These are phyloP conservation scores for Drechslerella coelobrocha DNA, from an alignment of 2,329 filamentous ascomycete genomes.

Conservation along the genomic window DNA sequence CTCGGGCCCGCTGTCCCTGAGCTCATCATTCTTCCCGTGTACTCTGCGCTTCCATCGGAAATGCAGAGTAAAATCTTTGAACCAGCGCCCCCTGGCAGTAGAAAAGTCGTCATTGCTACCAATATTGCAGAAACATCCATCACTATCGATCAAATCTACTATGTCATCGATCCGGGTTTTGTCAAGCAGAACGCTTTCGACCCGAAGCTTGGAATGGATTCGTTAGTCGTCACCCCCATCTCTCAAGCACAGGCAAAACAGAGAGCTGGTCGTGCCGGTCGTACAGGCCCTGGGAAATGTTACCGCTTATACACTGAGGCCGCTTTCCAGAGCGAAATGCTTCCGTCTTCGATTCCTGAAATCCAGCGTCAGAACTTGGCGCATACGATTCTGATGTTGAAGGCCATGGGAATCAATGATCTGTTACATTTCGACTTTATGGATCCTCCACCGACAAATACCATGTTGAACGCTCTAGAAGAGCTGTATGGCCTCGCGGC, in stretches of 20 bases:
- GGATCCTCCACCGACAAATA: conserved; percentile 96
- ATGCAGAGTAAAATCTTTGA: conserved; percentile 96
- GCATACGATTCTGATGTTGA: conserved; percentile 93
- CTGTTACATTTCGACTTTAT: conserved; percentile 98
- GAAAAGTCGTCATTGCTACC: conserved; percentile 96
- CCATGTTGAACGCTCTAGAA: conserved; percentile 94
- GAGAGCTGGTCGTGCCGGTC: conserved; percentile 85
- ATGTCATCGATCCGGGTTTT: conserved; percentile 95
- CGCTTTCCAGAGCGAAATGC: conserved; percentile 94
- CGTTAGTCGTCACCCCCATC: conserved; percentile 91
- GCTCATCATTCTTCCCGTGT: conserved; percentile 91
- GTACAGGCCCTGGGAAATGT: conserved; percentile 94
- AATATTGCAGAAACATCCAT: conserved; percentile 99
- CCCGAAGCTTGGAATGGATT: conserved; percentile 96
- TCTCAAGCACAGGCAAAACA: conserved; percentile 97
- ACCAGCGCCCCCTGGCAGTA: conserved; percentile 79
- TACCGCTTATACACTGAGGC: conserved; percentile 95
- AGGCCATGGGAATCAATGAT: conserved; percentile 99
- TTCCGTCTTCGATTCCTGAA: conserved; percentile 93
- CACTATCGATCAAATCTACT: conserved; percentile 97
- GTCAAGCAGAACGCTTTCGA: conserved; percentile 98
- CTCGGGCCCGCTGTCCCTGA: conserved; percentile 89
- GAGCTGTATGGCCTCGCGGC: conserved; percentile 91
- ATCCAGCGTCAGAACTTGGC: conserved; percentile 94
- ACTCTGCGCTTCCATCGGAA: conserved; percentile 88